These are phyloP conservation scores for Forsythia viridissima DNA, from an alignment of 257 asterid genomes.

Conservation along the genomic window DNA sequence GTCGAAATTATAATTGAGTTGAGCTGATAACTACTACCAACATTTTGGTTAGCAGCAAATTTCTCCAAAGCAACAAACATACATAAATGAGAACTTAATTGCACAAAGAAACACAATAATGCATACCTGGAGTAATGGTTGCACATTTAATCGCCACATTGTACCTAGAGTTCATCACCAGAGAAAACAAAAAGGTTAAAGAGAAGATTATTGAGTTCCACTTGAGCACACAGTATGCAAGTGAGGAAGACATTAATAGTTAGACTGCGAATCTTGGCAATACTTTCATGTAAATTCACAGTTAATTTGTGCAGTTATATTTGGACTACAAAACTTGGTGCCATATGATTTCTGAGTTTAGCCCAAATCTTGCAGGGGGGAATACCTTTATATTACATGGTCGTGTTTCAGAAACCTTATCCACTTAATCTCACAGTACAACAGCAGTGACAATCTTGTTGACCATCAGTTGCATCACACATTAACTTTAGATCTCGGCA, in stretches of 20 bases:
- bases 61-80: not conserved
- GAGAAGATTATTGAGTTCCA: constrained; percentile 15
- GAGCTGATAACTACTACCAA: constrained; percentile 9
- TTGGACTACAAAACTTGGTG: too few species aligned
- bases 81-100: not conserved
- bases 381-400: not conserved
- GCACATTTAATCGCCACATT: constrained; percentile 89
- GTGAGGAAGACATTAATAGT: not conserved
- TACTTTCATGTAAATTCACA: not conserved
- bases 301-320: not conserved
- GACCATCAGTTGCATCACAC: not conserved
- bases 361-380: not conserved
- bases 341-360: not conserved
- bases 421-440: not conserved
- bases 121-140: constrained; percentile 79
- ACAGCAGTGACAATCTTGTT: not conserved
- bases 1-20: not conserved
- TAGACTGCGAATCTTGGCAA: not conserved
- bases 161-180: constrained; percentile 51
- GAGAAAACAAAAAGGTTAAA: constrained; percentile 1
- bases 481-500: not conserved
- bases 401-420: not conserved
- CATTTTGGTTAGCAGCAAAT: not conserved
- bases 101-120: constrained; percentile 13
- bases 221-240: not conserved